Base-by-base conservation (phyloP, 176 grass and related monocot genomes). In the Triticum urartu region DNA sequence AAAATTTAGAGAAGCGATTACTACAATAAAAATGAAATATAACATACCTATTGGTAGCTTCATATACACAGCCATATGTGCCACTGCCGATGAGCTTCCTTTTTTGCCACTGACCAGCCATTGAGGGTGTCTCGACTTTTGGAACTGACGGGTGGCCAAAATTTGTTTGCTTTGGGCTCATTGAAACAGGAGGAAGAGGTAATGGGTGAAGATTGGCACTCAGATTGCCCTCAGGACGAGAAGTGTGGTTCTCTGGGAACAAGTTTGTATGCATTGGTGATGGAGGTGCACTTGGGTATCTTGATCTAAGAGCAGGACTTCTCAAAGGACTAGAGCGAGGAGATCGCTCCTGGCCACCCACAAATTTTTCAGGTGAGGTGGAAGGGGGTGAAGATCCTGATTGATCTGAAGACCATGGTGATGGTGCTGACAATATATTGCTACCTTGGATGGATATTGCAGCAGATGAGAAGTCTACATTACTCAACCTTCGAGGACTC, bases 61-160 rank as follows among this genome's bases (percentile, higher is more conserved):
- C 97, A 48, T 96, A 99, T 72, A 99, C 97, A 74, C 93, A 91
- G 72, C 97, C 97, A 89, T 90, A 99, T 68, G 94, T 96, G 40
- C 97, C 97, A 70, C 94, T 99, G 18, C 97, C 97, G 35, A 99
- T 92, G 72, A 94, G 92, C 85, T 91, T 92, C 60, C 94, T 85
- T 89, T 99, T 99, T 86, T 93, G 88, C 97, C 97, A 99, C 45
- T 96, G 97, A 83, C 87, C 92, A 87, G 91, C 70, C 73, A 96
- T 87, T 39, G 82, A 67, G 4, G 72, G 70, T 48, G 66, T 63
- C 80, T 99, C 93, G 47, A 83, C 64, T 93, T 93, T 93, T 80
- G 89, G 76, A 76, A 88, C 59, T 80, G 60, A 64, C 43, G 80
- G 89, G 72, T 82, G 77, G 77, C 54, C 72, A 81, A 76, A 64